Conservation (phyloP, 257 asterid species). For the Salvia miltiorrhiza region DNA sequence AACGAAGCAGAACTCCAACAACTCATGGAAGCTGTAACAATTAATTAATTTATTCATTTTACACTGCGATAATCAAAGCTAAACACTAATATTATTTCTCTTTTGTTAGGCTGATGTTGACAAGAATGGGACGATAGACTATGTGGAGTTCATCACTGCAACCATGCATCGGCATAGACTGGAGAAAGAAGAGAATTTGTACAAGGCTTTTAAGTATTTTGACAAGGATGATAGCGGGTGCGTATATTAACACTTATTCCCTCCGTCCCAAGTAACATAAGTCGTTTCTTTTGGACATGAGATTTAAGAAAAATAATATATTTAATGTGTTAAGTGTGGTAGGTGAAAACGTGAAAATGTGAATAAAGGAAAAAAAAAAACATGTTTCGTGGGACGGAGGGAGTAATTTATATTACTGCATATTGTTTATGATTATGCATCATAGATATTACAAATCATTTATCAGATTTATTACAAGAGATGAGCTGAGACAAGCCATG, state of each 20-base stretch:
- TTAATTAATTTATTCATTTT: no score
- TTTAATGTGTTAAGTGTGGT: no score
- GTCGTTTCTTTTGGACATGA: no score
- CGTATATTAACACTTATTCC: constrained; percentile 1
- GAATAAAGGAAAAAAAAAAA: no score
- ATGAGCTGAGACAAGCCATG: constrained; percentile 87
- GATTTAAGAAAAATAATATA: no score
- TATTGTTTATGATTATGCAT: neutral
- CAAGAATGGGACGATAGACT: constrained; percentile 77
- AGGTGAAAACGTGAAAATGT: no score
- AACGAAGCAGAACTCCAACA: constrained; percentile 63
- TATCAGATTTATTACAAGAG: constrained; percentile 78
- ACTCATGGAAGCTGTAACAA: constrained; percentile 84
- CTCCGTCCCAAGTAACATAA: no score
- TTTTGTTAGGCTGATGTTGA: constrained; percentile 78
- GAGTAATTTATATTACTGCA: no score
- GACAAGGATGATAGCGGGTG: constrained; percentile 83
- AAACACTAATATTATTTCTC: no score
- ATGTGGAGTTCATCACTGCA: constrained; percentile 77
- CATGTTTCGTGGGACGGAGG: no score
- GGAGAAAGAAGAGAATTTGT: constrained; percentile 70
- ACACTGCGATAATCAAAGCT: no score
- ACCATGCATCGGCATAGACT: constrained; percentile 93
- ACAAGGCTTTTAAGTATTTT: constrained; percentile 70
- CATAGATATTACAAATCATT: neutral